Base-by-base conservation (phyloP, 257 asterid genomes). In the Solanum phureja region DNA sequence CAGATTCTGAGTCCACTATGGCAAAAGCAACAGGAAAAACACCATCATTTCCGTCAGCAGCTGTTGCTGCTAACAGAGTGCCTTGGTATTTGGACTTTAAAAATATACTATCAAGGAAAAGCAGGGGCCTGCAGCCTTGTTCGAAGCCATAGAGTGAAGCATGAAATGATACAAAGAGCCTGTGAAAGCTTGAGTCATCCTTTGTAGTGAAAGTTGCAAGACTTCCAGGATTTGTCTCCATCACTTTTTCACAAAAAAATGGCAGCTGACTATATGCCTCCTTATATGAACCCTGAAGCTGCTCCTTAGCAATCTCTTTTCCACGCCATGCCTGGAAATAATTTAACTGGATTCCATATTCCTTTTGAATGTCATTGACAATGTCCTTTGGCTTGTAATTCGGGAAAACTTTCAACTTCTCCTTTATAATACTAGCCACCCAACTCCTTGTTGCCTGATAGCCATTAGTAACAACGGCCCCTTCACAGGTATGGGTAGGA, bases 271-370 rank as follows among this genome's bases (percentile, higher is more conserved):
- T 94, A 86, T 97, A 97, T 7, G 99, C 99, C 90, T 97, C 99
- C 90, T 94, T 97, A 64, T 95, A 97, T 52, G 99, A 97, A 83
- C 99, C 99, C 91, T 97, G 99, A 91, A 97, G 98, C 93, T 97
- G 99, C 90, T 97, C 99, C 91, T 97, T 97, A 3, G 99, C 99
- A 83, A 96, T 94, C 91, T 97, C 99, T 91, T 97, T 97, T 24
- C 99, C 98, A 69, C 99, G 94, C 99, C 99, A 97, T 7, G 99
- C 99, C 93, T 97, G 99, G 90, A 94, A 97, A 92, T 97, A 97
- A 88, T 97, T 97, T 72, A 97, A 90, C 84, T 96, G 98, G 87
- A 97, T 93, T n/a, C 99, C 99, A 40, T 93, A 97, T 89, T 97
- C 99, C 90, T 94, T 91, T 90, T 96, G 96, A 89, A 97, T 94